These are phyloP conservation scores for Suillus weaverae DNA, from an alignment of 768 basidiomycete species.

Conservation along the genomic window DNA sequence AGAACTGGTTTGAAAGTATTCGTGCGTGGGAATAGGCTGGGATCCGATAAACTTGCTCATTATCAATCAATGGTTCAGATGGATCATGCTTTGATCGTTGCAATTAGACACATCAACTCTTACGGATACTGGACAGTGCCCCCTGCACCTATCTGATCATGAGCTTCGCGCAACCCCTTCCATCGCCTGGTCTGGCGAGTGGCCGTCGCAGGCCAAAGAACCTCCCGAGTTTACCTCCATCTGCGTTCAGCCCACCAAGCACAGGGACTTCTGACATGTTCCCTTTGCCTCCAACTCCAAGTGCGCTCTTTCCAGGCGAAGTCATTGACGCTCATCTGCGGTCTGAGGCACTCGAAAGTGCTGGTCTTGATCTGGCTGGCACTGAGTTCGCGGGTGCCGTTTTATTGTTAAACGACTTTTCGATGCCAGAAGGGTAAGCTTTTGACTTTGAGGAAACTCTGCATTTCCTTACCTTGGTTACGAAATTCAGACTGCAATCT, in stretches of 20 bases:
- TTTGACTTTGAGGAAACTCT: background rate
- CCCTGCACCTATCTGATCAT: conserved; percentile 1
- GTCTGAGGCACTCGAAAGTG: conserved; percentile 33
- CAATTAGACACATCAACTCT: background rate
- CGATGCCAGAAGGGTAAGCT: background rate
- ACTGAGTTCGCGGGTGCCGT: conserved; percentile 44
- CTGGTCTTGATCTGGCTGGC: conserved; percentile 1
- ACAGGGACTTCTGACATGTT: conserved; percentile 66
- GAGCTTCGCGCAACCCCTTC: conserved; percentile 21
- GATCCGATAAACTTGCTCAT: background rate
- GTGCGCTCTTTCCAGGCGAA: conserved; percentile 56
- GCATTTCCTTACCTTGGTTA: background rate
- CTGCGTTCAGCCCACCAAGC: conserved; percentile 74
- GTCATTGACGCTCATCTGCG: conserved; percentile 73
- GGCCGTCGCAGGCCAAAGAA: conserved; percentile 66
- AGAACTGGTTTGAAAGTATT: background rate
- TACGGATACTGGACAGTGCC: background rate
- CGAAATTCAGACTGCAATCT: conserved; percentile 14
- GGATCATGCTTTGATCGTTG: conserved; percentile 4
- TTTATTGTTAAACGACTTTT: background rate
- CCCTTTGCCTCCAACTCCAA: conserved; percentile 68
- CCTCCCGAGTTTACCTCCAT: conserved; percentile 70
- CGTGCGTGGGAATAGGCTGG: background rate
- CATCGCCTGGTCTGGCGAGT: conserved; percentile 43
- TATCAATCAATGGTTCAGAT: background rate